Evolutionary conservation across 31 red algal species (phyloP), one percentile per base, ranked within the genome.

Genomic region (Odonthalia washingtoniensis): DNA sequence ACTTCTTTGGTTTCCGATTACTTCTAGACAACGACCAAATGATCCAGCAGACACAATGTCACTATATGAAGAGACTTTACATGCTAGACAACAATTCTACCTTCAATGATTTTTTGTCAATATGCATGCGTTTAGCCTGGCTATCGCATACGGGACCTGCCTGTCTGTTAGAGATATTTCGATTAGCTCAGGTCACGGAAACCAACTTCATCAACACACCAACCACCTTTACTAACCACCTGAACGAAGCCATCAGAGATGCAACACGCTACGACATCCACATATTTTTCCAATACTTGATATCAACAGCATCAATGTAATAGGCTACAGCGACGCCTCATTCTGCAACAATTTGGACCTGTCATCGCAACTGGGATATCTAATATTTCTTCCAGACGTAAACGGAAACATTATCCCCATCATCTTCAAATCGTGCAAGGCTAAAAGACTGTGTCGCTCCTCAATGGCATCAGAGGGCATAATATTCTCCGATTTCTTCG

Each of bases 101-200:
- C 2, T 87, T 37, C 39, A 3, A 2, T 6, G 31, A 27, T 2
- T 78, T 87, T 38, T 16, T 69, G 26, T 87, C 84, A 12, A 67
- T 77, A 37, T 72, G 84, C 4, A 87, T 87, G 84, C 75, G 60
- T 31, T 52, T 65, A 14, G 84, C 84, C 32, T 87, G 72, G 84
- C 31, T 87, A 21, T 32, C 81, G 5, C 70, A 85, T 34, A 74
- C 81, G 0, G 9, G 81, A 16, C 67, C 67, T 57, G 67, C 70
- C 18, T 73, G 67, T 36, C 27, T 85, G 3, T 74, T 73, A 4
- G 81, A 85, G 73, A 85, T 85, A 45, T 85, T 43, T 5, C 84
- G 65, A 40, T 61, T 87, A 1, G 60, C 72, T 1, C 72, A 87
- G 41, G 84, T 87, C 0, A 78, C 73, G 1, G 72, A 87, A 37